Percentiles rank a stretch among this genome's conserved stretches.
These are phyloP conservation scores for Ophiostoma himal-ulmi DNA, from an alignment of 2,329 filamentous ascomycete species.

Conservation along the genomic window DNA sequence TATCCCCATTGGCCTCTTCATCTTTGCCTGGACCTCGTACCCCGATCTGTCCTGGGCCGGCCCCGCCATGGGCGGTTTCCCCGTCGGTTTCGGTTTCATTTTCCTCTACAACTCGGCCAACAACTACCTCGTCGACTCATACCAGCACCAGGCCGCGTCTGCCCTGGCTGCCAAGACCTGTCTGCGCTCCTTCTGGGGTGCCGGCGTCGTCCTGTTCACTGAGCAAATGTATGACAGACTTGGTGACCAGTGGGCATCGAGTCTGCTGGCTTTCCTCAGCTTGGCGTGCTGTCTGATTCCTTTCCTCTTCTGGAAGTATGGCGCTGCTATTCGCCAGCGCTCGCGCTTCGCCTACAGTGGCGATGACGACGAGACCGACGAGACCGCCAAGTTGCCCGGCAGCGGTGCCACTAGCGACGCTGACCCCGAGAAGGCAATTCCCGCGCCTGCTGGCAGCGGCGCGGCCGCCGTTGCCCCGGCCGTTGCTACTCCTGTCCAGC, in stretches of 20 bases:
- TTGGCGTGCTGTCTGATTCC: conserved; percentile 77
- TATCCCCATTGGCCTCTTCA: conserved; percentile 53
- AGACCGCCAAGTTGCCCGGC: conserved; percentile 21
- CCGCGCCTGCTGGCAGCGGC: neutral
- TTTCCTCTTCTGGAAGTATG: conserved; percentile 73
- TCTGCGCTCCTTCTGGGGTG: conserved; percentile 74
- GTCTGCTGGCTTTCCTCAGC: conserved; percentile 65
- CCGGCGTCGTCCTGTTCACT: conserved; percentile 70
- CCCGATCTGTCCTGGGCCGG: conserved; percentile 61
- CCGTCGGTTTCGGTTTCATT: conserved; percentile 74
- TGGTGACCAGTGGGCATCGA: conserved; percentile 69
- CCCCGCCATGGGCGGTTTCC: conserved; percentile 63
- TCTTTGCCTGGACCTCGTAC: conserved; percentile 56
- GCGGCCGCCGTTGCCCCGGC: neutral
- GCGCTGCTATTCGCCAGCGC: conserved; percentile 54
- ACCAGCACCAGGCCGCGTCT: conserved; percentile 68
- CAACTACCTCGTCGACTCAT: conserved; percentile 63
- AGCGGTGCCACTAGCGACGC: conserved; percentile 6
- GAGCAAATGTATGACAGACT: conserved; percentile 71
- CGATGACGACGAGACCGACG: conserved; percentile 43
- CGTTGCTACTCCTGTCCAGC: neutral
- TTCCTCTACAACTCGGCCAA: conserved; percentile 76
- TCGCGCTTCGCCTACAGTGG: conserved; percentile 70
- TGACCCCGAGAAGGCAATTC: conserved; percentile 20
- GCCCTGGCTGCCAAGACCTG: conserved; percentile 78